These are phyloP conservation scores for Lantana camara DNA, from an alignment of 257 asterid species.

Conservation along the genomic window DNA sequence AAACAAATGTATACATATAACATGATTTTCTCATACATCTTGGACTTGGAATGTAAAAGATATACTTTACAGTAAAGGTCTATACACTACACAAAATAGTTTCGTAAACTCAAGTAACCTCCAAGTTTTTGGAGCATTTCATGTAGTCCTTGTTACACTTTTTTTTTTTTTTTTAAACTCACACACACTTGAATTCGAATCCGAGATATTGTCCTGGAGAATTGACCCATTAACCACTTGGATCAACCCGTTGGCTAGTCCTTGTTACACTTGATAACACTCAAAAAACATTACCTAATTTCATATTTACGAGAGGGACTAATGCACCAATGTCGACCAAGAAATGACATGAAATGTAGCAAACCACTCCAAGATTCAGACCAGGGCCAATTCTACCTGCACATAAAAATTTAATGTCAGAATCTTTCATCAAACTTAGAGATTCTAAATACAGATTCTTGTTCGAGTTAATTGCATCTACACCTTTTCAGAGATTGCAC, in stretches of 20 bases:
- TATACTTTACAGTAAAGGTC: slow-evolving; percentile 17
- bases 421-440: slow-evolving; percentile 5
- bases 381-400: slow-evolving; percentile 27
- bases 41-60: neutral
- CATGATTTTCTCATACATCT: slow-evolving; percentile 12
- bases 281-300: neutral
- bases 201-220: no score
- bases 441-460: no score
- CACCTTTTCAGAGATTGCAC: no score
- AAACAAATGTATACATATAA: no score
- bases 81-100: slow-evolving; percentile 27
- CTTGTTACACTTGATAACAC: slow-evolving; percentile 1
- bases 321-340: slow-evolving; percentile 1
- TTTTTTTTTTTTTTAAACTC: no score
- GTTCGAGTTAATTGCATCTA: no score
- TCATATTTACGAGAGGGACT: slow-evolving; percentile 24
- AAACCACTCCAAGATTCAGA: slow-evolving; percentile 7
- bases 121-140: neutral
- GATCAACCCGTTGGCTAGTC: no score
- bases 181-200: no score
- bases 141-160: neutral
- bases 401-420: slow-evolving; percentile 4
- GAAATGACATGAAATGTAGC: slow-evolving; percentile 20
- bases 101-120: slow-evolving; percentile 8
- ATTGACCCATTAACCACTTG: no score